These are phyloP conservation scores for Hibiscus trionum DNA, from an alignment of 345 rosid genomes.

Conservation along the genomic window DNA sequence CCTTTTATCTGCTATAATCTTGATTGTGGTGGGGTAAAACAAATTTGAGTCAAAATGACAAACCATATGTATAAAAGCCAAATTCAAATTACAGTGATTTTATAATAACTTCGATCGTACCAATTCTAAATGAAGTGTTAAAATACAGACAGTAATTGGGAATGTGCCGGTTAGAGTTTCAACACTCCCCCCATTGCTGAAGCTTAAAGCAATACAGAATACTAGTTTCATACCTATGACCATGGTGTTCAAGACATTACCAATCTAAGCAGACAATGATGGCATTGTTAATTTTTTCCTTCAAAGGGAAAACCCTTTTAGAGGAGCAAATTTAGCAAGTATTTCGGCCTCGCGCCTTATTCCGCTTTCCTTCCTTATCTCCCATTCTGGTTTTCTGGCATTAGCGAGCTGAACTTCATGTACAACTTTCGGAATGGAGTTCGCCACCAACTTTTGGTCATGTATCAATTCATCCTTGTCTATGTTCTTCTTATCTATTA, in stretches of 20 bases:
- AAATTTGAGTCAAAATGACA: too few relatives aligned
- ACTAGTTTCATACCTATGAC: background rate
- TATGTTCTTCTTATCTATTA: slow-evolving; percentile 31
- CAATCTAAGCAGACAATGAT: background rate
- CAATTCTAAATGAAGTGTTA: too few relatives aligned
- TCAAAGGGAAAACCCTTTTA: slow-evolving; percentile 40
- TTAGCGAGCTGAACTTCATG: slow-evolving; percentile 52
- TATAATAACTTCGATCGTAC: too few relatives aligned
- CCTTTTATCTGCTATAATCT: background rate
- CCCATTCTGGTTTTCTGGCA: slow-evolving; percentile 42
- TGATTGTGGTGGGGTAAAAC: background rate
- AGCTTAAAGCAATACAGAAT: background rate
- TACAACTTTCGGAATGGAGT: slow-evolving; percentile 40
- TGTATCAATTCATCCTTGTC: slow-evolving; percentile 31
- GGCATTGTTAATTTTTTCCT: background rate
- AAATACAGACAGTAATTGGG: background rate
- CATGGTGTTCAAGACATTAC: background rate
- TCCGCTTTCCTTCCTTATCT: slow-evolving; percentile 43
- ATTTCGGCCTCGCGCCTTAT: slow-evolving; percentile 41
- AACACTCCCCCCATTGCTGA: background rate
- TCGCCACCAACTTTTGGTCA: slow-evolving; percentile 45
- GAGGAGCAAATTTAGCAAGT: slow-evolving; percentile 42
- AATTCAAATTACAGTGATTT: too few relatives aligned
- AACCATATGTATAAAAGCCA: too few relatives aligned
- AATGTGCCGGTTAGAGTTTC: background rate